A percentile compares a stretch with the other conserved stretches of the same genome.
Conservation (phyloP, 805 yeast species). For the Cyberlindnera mrakii region DNA sequence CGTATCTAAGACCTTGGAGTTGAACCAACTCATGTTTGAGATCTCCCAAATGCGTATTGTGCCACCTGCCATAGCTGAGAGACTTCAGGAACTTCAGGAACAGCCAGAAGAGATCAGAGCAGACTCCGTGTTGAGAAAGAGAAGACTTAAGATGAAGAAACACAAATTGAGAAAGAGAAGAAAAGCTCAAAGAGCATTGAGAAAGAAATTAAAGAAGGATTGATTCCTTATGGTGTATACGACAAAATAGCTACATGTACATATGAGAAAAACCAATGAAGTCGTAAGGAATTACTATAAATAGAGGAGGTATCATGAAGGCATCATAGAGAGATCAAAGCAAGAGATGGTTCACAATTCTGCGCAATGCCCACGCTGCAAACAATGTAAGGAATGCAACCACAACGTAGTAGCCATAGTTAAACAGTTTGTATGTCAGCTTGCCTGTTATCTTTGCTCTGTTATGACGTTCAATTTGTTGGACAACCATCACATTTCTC, state of each 20-base stretch:
- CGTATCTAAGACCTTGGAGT: neutral
- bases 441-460: constrained; percentile 47
- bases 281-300: too few species aligned
- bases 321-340: neutral
- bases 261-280: neutral
- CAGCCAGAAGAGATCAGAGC: constrained; percentile 19
- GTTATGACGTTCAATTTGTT: constrained; percentile 66
- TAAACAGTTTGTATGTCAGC: constrained; percentile 46
- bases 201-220: constrained; percentile 44
- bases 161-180: constrained; percentile 97
- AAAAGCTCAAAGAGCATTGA: constrained; percentile 81
- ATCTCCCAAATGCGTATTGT: constrained; percentile 16
- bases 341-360: constrained; percentile 21
- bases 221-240: constrained; percentile 1
- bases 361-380: constrained; percentile 29
- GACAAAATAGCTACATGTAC: neutral
- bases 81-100: constrained; percentile 13
- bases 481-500: constrained; percentile 53
- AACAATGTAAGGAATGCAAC: constrained; percentile 29
- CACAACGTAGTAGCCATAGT: constrained; percentile 45
- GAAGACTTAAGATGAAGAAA: constrained; percentile 94
- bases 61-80: constrained; percentile 17
- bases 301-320: too few species aligned
- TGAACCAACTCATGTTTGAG: constrained; percentile 6
- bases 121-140: constrained; percentile 74